A percentile compares a stretch with the other conserved stretches of the same genome.
Conservation (phyloP, 192 early-diverging fungal species). For the Geranomyces michiganensis region DNA sequence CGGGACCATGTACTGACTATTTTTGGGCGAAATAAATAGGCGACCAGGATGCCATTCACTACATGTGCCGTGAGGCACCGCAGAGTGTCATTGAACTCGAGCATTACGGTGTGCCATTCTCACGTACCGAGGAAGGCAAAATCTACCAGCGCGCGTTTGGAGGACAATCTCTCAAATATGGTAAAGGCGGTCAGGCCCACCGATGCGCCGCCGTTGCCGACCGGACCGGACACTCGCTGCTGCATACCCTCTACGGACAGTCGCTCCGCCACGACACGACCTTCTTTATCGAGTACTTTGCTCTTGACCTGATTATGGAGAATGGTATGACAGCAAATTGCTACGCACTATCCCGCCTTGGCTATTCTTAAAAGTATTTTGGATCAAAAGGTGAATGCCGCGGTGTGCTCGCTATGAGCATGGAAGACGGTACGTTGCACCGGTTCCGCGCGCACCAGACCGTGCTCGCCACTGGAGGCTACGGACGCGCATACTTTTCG, state of each 20-base stretch:
- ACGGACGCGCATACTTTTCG: conserved; percentile 98
- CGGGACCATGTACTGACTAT: conserved; percentile 11
- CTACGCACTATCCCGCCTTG: neutral
- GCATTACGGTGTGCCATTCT: conserved; percentile 98
- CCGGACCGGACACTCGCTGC: conserved; percentile 95
- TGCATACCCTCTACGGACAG: conserved; percentile 98
- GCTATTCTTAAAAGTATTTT: neutral
- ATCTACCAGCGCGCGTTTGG: conserved; percentile 99
- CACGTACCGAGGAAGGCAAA: conserved; percentile 93
- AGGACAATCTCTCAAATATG: conserved; percentile 93
- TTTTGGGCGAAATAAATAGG: too few relatives aligned
- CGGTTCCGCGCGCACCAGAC: conserved; percentile 97
- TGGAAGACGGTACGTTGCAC: conserved; percentile 98
- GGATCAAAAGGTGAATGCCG: conserved; percentile 75
- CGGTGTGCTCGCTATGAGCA: conserved; percentile 94
- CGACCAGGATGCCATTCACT: conserved; percentile 99
- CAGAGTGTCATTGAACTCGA: conserved; percentile 95
- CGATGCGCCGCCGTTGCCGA: conserved; percentile 98
- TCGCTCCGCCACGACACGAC: conserved; percentile 94
- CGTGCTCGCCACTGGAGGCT: conserved; percentile 98
- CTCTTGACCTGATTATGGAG: conserved; percentile 98
- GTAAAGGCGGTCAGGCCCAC: conserved; percentile 96
- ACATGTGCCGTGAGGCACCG: conserved; percentile 99
- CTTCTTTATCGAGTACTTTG: conserved; percentile 99
- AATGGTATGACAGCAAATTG: conserved; percentile 62